These are phyloP conservation scores for Rhynchospora tenuis DNA, from an alignment of 176 grass and related monocot species.

Conservation along the genomic window DNA sequence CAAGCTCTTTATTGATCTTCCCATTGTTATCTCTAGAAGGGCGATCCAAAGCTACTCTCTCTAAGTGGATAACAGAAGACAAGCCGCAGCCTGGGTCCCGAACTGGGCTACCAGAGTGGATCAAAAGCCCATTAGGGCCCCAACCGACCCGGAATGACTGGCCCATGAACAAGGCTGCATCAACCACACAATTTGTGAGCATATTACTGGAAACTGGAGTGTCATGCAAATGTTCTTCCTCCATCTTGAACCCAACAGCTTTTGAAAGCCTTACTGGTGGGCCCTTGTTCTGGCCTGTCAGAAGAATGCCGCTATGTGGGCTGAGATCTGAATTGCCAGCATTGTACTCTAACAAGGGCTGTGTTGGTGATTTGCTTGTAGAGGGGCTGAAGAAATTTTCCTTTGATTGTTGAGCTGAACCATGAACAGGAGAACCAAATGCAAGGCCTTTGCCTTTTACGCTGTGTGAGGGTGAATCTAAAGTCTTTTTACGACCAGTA, in stretches of 20 bases:
- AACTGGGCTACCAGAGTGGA: constrained; percentile 77
- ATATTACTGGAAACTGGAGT: constrained; percentile 58
- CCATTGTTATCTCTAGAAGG: constrained; percentile 55
- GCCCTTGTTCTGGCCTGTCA: constrained; percentile 71
- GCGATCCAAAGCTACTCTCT: constrained; percentile 66
- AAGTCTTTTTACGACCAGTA: constrained; percentile 28
- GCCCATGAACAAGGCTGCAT: constrained; percentile 91
- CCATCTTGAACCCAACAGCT: constrained; percentile 76
- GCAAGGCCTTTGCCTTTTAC: constrained; percentile 18
- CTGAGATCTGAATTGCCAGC: constrained; percentile 45
- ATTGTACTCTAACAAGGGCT: constrained; percentile 67
- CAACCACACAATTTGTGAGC: constrained; percentile 62
- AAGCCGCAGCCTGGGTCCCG: constrained; percentile 37
- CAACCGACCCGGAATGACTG: constrained; percentile 91
- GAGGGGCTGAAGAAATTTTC: constrained; percentile 28
- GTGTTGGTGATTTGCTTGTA: constrained; percentile 46
- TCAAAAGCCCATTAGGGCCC: constrained; percentile 84
- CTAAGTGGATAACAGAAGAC: constrained; percentile 78
- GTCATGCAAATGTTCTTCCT: constrained; percentile 41
- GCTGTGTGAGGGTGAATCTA: constrained; percentile 17
- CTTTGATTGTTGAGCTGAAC: constrained; percentile 46
- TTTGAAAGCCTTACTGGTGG: constrained; percentile 60
- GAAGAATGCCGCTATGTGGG: constrained; percentile 55
- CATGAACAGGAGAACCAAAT: constrained; percentile 47
- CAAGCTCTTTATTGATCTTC: constrained; percentile 52